phyloP scores from a whole-genome alignment of 2,329 filamentous ascomycete species.

The Hypoxylon sp. region DNA sequence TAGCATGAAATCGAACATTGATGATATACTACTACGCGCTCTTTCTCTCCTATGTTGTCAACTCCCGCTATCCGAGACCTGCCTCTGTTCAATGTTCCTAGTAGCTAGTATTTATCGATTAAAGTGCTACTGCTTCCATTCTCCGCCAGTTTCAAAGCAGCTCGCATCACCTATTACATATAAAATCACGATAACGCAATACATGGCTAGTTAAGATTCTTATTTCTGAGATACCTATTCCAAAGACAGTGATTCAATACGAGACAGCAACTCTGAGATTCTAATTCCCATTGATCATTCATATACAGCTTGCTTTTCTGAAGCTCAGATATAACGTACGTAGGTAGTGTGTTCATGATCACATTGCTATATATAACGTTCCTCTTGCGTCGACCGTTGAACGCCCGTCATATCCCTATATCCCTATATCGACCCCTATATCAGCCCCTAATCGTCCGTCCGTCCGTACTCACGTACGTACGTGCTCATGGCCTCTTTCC shows the following conservation, averaged over 20 bases:
- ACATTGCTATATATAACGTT: slow-evolving; percentile 41
- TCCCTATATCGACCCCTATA: neutral
- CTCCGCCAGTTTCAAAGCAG: too few relatives aligned
- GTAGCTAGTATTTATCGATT: too few relatives aligned
- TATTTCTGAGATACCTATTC: neutral
- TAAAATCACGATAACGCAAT: too few relatives aligned
- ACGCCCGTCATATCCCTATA: slow-evolving; percentile 7
- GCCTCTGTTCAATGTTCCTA: too few relatives aligned
- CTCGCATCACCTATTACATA: too few relatives aligned
- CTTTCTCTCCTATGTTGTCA: too few relatives aligned
- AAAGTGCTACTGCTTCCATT: too few relatives aligned
- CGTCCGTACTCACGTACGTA: slow-evolving; percentile 1
- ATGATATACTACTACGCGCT: too few relatives aligned
- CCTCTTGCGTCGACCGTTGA: slow-evolving; percentile 23
- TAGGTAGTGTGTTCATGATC: slow-evolving; percentile 43
- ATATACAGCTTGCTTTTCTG: slow-evolving; percentile 26
- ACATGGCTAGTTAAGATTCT: neutral
- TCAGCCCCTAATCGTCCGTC: neutral
- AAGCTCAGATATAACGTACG: slow-evolving; percentile 25
- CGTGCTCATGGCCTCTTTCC: slow-evolving; percentile 16
- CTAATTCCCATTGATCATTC: slow-evolving; percentile 7
- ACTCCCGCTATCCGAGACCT: too few relatives aligned
- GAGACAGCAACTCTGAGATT: neutral
- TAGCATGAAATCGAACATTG: too few relatives aligned
- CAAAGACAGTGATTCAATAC: neutral